These are phyloP conservation scores for Chloromonas sp. DNA, from an alignment of 163 green algal genomes.

Conservation along the genomic window DNA sequence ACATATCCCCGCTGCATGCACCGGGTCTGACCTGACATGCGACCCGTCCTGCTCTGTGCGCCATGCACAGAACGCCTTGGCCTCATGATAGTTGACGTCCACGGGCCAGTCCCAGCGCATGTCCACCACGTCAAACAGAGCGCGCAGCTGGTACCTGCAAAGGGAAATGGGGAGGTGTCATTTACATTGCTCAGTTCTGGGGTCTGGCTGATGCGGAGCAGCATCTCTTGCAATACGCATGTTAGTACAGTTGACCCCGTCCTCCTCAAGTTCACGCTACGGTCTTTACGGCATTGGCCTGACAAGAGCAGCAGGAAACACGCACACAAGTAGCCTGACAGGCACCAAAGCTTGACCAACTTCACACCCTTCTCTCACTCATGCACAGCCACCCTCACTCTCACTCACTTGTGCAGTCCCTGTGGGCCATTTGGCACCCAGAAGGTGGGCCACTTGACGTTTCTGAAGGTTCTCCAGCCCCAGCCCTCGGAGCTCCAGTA, in stretches of 20 bases:
- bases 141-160: slow-evolving; percentile 55
- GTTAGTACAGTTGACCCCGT: no score
- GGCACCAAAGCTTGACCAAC: no score
- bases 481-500: slow-evolving; percentile 70
- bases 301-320: no score
- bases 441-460: slow-evolving; percentile 78
- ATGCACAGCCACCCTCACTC: no score
- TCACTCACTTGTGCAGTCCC: slow-evolving; percentile 36
- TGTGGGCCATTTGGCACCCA: slow-evolving; percentile 60
- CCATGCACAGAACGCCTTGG: slow-evolving; percentile 58
- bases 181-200: no score
- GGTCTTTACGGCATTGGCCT: no score
- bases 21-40: slow-evolving; percentile 6
- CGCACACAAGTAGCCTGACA: no score
- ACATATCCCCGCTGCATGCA: neutral
- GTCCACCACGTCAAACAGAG: slow-evolving; percentile 59
- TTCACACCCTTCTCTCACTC: no score
- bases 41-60: slow-evolving; percentile 42
- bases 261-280: no score
- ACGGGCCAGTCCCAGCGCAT: slow-evolving; percentile 61
- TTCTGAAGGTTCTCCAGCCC: slow-evolving; percentile 73
- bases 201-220: no score
- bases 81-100: slow-evolving; percentile 72
- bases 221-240: no score
- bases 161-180: neutral